These are phyloP conservation scores for Galerina sulciceps DNA, from an alignment of 768 basidiomycete genomes.

Conservation along the genomic window DNA sequence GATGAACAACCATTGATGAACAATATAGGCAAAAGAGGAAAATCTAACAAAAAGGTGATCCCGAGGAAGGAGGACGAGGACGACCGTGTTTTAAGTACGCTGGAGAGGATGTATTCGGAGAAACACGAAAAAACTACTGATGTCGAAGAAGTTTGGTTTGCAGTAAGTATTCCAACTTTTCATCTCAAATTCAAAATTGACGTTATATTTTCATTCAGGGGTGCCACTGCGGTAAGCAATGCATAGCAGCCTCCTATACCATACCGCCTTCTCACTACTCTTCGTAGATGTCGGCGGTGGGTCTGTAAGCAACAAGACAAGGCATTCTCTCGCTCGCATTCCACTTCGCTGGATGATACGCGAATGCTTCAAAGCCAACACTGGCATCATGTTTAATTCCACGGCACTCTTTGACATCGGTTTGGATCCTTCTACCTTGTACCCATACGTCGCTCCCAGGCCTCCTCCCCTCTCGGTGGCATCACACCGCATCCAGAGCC, in stretches of 20 bases:
- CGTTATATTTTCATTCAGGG: constrained; percentile 30
- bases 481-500: constrained; percentile 27
- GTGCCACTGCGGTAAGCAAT: constrained; percentile 48
- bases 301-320: constrained; percentile 49
- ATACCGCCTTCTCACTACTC: neutral
- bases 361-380: constrained; percentile 62
- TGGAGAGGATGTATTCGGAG: constrained; percentile 38
- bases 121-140: constrained; percentile 31
- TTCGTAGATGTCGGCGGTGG: constrained; percentile 61
- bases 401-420: constrained; percentile 51
- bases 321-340: constrained; percentile 54
- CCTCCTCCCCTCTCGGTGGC: constrained; percentile 36
- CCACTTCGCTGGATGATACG: constrained; percentile 75
- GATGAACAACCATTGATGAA: neutral
- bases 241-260: neutral
- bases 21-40: neutral
- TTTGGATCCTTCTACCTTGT: constrained; percentile 51
- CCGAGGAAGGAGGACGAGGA: constrained; percentile 22
- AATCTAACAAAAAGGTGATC: constrained; percentile 3
- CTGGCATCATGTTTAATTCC: constrained; percentile 64
- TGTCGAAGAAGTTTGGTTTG: constrained; percentile 74
- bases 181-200: neutral
- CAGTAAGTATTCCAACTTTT: constrained; percentile 35
- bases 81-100: constrained; percentile 29
- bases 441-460: constrained; percentile 41